Conservation (phyloP, 1,284 basidiomycete species). For the Microbotryum silenes-acaulis region DNA sequence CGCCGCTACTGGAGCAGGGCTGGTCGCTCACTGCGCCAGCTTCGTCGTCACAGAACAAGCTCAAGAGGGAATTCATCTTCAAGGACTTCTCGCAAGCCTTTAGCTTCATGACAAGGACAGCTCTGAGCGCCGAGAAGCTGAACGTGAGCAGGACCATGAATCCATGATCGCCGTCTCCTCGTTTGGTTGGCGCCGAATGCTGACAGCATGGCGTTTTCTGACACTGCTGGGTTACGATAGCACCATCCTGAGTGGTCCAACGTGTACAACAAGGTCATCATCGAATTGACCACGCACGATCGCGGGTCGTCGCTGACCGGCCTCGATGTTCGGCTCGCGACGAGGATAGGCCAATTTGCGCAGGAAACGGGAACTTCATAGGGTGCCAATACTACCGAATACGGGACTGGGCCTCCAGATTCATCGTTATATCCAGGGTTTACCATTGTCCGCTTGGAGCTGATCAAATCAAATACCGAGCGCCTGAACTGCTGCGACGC, state of each 20-base stretch:
- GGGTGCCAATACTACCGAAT: too few species aligned
- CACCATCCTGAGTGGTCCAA: conserved; percentile 32
- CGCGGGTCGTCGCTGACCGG: conserved; percentile 15
- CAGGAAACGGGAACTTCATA: not conserved
- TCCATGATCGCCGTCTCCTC: not conserved
- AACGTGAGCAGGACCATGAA: conserved; percentile 14
- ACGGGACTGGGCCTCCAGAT: too few species aligned
- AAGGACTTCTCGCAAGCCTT: conserved; percentile 25
- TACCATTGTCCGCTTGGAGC: too few species aligned
- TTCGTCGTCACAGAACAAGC: not conserved
- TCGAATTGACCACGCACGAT: conserved; percentile 30
- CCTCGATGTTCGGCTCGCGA: conserved; percentile 29
- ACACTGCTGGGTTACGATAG: not conserved
- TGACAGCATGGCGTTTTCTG: not conserved
- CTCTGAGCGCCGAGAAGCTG: conserved; percentile 25
- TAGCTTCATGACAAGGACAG: conserved; percentile 27
- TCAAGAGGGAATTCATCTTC: conserved; percentile 14
- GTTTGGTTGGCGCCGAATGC: not conserved
- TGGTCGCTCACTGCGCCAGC: too few species aligned
- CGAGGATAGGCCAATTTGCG: conserved; percentile 10
- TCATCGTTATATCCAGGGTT: too few species aligned
- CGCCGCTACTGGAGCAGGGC: too few species aligned
- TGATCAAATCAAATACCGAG: too few species aligned
- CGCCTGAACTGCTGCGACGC: too few species aligned
- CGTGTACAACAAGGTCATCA: conserved; percentile 26